These are phyloP conservation scores for Neurospora sp. DNA, from an alignment of 495 filamentous ascomycete species.

Conservation along the genomic window DNA sequence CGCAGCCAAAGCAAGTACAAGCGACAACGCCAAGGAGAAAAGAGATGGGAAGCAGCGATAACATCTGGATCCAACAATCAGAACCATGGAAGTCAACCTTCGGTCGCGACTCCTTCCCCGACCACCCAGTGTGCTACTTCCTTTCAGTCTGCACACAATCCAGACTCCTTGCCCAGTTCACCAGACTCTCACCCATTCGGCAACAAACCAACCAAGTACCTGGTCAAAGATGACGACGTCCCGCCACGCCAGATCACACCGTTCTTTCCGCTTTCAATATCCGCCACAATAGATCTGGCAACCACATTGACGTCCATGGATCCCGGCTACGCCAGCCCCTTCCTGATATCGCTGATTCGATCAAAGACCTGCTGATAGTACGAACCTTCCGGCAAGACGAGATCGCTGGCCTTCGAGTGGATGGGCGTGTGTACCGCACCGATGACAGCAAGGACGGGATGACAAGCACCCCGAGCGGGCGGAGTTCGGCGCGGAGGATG, in stretches of 20 bases:
- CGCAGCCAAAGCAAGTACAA: not conserved
- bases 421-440: slow-evolving; percentile 12
- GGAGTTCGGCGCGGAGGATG: slow-evolving; percentile 39
- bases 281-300: not conserved
- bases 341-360: not conserved
- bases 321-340: not conserved
- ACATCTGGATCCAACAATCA: not conserved
- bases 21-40: not conserved
- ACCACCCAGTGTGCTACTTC: not conserved
- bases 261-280: not conserved
- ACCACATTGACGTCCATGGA: not conserved
- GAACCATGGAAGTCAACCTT: not conserved
- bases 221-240: not conserved
- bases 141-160: not conserved
- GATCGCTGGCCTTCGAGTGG: not conserved
- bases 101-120: not conserved
- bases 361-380: not conserved
- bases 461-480: slow-evolving; percentile 35
- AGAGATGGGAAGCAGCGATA: not conserved
- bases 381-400: slow-evolving; percentile 1
- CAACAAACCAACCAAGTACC: not conserved
- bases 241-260: not conserved
- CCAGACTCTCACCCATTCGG: not conserved
- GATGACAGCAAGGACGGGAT: slow-evolving; percentile 21
- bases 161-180: not conserved